Conservation (phyloP, 2,329 filamentous ascomycete genomes). For the Hypoxylon sp. region DNA sequence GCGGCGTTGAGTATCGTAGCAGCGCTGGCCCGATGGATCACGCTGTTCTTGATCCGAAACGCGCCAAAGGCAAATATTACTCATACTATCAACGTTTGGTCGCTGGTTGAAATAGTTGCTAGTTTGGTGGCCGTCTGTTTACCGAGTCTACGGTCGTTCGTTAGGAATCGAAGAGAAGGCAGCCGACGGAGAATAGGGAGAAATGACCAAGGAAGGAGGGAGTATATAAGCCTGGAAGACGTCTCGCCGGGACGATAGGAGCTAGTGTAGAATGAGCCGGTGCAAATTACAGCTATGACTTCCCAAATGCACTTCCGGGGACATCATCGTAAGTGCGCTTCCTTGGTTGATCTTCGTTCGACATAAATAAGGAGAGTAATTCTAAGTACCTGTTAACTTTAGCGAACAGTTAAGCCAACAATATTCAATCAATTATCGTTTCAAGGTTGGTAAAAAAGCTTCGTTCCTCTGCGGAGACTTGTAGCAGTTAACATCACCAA, state of each 20-base stretch:
- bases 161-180: neutral
- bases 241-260: neutral
- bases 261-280: neutral
- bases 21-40: conserved; percentile 27
- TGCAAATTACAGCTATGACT: neutral
- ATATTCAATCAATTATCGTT: neutral
- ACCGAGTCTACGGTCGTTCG: neutral
- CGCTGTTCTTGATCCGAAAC: neutral
- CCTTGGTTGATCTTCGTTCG: neutral
- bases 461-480: too few species aligned
- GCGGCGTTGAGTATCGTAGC: conserved; percentile 48
- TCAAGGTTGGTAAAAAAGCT: neutral
- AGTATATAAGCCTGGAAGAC: neutral
- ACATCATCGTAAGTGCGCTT: neutral
- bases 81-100: conserved; percentile 2
- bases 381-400: neutral
- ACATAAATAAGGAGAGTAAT: neutral
- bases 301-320: neutral
- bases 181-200: neutral
- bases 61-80: neutral
- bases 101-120: neutral
- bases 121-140: neutral
- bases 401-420: neutral
- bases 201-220: neutral
- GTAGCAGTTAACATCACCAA: too few species aligned